Base-by-base conservation (phyloP, 1,139 yeast genomes). In the Groenewaldozyma auringiensis region DNA sequence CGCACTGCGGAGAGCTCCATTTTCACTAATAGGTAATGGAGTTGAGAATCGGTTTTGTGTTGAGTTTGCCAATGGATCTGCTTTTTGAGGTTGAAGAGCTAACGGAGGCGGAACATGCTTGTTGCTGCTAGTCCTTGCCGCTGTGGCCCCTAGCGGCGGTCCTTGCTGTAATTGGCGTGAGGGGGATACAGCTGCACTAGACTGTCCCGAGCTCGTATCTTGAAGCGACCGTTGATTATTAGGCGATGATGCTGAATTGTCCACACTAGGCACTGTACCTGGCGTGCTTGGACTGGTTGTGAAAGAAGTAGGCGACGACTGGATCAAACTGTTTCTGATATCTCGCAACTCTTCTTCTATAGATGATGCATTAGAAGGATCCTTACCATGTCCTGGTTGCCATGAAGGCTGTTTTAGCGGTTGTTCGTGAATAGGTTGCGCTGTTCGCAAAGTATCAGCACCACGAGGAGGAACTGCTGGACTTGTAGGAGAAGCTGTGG, bases 271-370 rank as follows among this genome's bases (percentile, higher is more conserved):
- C 11, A 13, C 4, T 6, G 42, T 21, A n/a, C 18, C 21, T 4
- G 25, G 32, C 8, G 35, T 6, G 14, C 16, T 9, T 9, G 40
- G 21, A 16, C 37, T n/a, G 6, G 37, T 13, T 3, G 20, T 25
- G 8, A 9, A 3, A 27, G 42, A n/a, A 14, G 29, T 4, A 13
- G 38, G 39, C 8, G 39, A 18, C 4, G 41, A 18, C n/a, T 18
- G 27, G 9, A 36, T 41, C 16, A 41, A 34, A 16, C 32, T 41
- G 20, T 34, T 14, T 4, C 43, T 21, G 4, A 41, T 18, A 8
- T 32, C 43, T 21, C 36, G 22, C 17, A 41, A 17, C 21, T 41
- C 43, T 21, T 31, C 21, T 20, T 35, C 38, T 18, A 20, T 35
- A 11, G 21, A 16, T 11, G 38, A 35, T 20, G 21, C 38, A 20